Evolutionary conservation across 2,329 filamentous ascomycete genomes (phyloP).

Genomic region (Cucurbitaria berberidis): DNA sequence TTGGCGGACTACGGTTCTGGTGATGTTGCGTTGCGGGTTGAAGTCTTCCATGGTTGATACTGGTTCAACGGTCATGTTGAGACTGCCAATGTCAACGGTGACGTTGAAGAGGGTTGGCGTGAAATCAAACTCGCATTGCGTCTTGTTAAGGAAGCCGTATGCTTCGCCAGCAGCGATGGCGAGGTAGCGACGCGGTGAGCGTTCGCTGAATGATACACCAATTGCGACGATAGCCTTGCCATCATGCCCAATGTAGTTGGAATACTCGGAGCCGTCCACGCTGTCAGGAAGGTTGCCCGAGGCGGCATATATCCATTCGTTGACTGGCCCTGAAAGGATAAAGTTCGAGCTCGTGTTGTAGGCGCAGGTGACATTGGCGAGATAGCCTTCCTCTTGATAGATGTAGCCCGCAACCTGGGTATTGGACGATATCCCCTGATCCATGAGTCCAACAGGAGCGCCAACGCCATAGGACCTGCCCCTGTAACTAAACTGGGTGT

Average conservation of each 20-base stretch:
- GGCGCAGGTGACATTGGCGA: constrained; percentile 42
- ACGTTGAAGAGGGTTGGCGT: constrained; percentile 37
- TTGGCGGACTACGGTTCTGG: constrained; percentile 37
- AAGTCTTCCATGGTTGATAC: constrained; percentile 24
- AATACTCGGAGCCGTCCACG: constrained; percentile 32
- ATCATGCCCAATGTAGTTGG: constrained; percentile 40
- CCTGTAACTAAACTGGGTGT: constrained; percentile 35
- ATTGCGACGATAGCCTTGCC: constrained; percentile 40
- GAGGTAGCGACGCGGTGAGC: constrained; percentile 34
- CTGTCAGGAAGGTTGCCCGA: constrained; percentile 32
- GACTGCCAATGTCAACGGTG: constrained; percentile 34
- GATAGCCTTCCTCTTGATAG: constrained; percentile 46
- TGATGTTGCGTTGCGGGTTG: constrained; percentile 40
- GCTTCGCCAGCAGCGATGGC: constrained; percentile 40
- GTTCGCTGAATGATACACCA: constrained; percentile 34
- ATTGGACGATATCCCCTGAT: constrained; percentile 22
- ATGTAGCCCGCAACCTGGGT: constrained; percentile 33
- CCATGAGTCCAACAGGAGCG: constrained; percentile 44
- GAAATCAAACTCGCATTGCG: constrained; percentile 43
- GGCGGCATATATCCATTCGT: constrained; percentile 35
- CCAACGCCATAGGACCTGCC: constrained; percentile 54
- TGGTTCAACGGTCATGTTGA: constrained; percentile 36
- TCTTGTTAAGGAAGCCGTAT: constrained; percentile 39
- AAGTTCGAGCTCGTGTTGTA: constrained; percentile 48
- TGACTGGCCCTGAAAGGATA: constrained; percentile 22